phyloP scores from a whole-genome alignment of 2,329 filamentous ascomycete genomes.

The Atkinsonella hypoxylon region DNA sequence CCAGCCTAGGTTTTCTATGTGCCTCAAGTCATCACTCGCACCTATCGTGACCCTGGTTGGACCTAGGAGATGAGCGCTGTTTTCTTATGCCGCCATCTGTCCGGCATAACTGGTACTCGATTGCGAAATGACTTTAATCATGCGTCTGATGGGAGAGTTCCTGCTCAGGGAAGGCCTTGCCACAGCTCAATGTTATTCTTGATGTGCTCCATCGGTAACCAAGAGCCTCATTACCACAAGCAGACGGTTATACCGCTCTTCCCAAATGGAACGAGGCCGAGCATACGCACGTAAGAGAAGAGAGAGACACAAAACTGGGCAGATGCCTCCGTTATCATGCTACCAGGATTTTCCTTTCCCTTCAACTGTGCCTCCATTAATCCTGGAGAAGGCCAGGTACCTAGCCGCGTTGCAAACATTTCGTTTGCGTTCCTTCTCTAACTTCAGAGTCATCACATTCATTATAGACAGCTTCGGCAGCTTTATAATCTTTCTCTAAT shows the following conservation, averaged over 20 bases:
- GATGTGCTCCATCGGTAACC: background rate
- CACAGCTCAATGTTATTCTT: background rate
- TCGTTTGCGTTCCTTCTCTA: slow-evolving; percentile 30
- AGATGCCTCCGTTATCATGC: slow-evolving; percentile 14
- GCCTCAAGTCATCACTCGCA: slow-evolving; percentile 4
- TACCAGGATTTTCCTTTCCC: slow-evolving; percentile 5
- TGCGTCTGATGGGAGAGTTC: background rate
- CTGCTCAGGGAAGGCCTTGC: background rate
- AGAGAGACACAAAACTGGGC: background rate
- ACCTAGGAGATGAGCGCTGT: background rate
- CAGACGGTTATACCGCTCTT: background rate
- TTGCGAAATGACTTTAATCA: background rate
- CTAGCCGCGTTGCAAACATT: slow-evolving; percentile 21
- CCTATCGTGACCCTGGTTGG: background rate
- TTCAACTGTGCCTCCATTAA: slow-evolving; percentile 13
- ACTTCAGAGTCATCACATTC: slow-evolving; percentile 20
- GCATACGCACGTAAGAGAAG: background rate
- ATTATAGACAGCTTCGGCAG: slow-evolving; percentile 21
- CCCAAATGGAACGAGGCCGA: background rate
- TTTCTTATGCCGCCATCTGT: background rate
- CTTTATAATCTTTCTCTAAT: slow-evolving; percentile 15
- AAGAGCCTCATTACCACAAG: background rate
- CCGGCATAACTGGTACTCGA: background rate
- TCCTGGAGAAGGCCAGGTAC: slow-evolving; percentile 18
- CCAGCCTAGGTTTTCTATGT: background rate